Evolutionary conservation across 1,284 basidiomycete genomes (phyloP).

Genomic region (Wolfiporia cocos): DNA sequence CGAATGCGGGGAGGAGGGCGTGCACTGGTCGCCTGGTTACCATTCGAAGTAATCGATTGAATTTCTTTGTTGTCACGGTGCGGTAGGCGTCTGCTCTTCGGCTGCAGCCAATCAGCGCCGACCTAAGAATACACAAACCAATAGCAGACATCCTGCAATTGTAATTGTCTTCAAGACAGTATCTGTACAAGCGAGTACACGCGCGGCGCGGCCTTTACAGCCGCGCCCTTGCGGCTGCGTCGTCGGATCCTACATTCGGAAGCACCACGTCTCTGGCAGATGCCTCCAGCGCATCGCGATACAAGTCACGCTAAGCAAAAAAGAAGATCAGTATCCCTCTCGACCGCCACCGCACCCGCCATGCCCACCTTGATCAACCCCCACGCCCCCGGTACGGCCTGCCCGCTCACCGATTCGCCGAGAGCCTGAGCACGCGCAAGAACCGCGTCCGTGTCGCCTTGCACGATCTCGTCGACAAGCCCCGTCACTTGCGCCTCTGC

Average conservation of each 20-base stretch:
- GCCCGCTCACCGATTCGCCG: constrained; percentile 40
- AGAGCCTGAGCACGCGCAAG: constrained; percentile 55
- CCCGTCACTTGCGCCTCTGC: constrained; percentile 63
- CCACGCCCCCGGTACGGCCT: constrained; percentile 55
- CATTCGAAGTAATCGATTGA: neutral
- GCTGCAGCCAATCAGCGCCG: too few species aligned
- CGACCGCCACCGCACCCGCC: neutral
- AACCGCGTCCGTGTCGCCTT: constrained; percentile 48
- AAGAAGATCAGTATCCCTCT: constrained; percentile 3
- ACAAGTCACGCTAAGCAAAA: constrained; percentile 34
- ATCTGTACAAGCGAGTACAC: neutral
- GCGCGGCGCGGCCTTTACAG: constrained; percentile 15
- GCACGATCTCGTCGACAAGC: constrained; percentile 69
- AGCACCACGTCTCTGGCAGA: constrained; percentile 21
- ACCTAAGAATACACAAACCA: neutral
- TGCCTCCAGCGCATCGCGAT: constrained; percentile 30
- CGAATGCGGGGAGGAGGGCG: constrained; percentile 10
- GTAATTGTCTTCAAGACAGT: neutral
- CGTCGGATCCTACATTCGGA: constrained; percentile 22
- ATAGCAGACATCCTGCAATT: neutral
- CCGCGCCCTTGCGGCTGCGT: constrained; percentile 28
- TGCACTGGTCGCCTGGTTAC: neutral
- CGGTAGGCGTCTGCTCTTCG: too few species aligned
- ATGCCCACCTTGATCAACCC: constrained; percentile 52
- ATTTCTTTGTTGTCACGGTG: constrained; percentile 2